A percentile compares a stretch with the other conserved stretches of the same genome.
These are phyloP conservation scores for Agastache rugosa DNA, from an alignment of 257 asterid species.

Conservation along the genomic window DNA sequence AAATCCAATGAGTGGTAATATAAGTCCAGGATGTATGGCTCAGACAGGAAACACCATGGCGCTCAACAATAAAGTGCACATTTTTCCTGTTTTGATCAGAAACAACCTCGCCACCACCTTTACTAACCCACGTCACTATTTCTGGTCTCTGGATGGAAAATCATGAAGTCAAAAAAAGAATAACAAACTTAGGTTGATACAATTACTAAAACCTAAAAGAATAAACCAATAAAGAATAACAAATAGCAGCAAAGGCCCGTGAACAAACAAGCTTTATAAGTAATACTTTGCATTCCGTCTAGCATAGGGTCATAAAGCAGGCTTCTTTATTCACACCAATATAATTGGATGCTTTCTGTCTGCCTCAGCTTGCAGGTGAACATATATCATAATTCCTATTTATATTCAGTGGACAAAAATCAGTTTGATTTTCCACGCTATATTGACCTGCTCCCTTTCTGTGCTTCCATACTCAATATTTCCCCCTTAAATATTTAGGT, in stretches of 20 bases:
- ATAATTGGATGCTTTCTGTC: slow-evolving; percentile 8
- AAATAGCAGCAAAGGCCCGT: slow-evolving; percentile 14
- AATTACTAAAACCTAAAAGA: slow-evolving; percentile 16
- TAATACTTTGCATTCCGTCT: slow-evolving; percentile 20
- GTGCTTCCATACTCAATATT: not conserved
- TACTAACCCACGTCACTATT: slow-evolving; percentile 73
- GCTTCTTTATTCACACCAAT: slow-evolving; percentile 23
- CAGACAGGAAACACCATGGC: slow-evolving; percentile 68
- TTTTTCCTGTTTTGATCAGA: slow-evolving; percentile 56
- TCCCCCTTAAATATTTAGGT: slow-evolving; percentile 6
- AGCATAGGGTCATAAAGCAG: slow-evolving; percentile 25
- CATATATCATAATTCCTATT: not conserved
- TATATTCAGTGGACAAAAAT: not conserved
- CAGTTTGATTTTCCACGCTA: not conserved
- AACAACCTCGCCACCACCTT: slow-evolving; percentile 86
- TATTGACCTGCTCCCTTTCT: slow-evolving; percentile 8
- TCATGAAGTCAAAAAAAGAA: slow-evolving; percentile 30
- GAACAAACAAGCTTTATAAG: slow-evolving; percentile 19
- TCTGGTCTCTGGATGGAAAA: slow-evolving; percentile 74
- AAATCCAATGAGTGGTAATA: slow-evolving; percentile 91
- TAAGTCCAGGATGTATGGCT: slow-evolving; percentile 45
- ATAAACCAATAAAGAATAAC: slow-evolving; percentile 16
- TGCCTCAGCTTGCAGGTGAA: slow-evolving; percentile 25
- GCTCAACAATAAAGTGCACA: slow-evolving; percentile 73
- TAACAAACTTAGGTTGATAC: slow-evolving; percentile 31